Conservation (phyloP, 495 filamentous ascomycete genomes). For the Daldinia bambusicola region DNA sequence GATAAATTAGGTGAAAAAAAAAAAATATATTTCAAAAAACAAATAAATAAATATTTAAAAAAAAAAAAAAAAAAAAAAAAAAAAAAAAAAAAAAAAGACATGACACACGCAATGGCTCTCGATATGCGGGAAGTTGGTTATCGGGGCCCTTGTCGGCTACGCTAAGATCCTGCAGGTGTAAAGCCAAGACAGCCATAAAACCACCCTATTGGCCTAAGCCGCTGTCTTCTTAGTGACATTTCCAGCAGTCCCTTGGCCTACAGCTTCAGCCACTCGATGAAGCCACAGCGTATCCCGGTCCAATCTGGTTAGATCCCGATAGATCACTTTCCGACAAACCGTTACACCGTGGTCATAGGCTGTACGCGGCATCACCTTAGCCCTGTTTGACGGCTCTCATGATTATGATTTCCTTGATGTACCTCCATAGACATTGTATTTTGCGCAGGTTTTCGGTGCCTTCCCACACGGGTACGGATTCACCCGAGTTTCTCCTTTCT, state of each 20-base stretch:
- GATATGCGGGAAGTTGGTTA: conserved; percentile 38
- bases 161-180: conserved; percentile 41
- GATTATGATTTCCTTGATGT: conserved; percentile 42
- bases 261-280: conserved; percentile 34
- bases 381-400: conserved; percentile 34
- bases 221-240: conserved; percentile 27
- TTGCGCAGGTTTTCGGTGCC: conserved; percentile 2
- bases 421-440: conserved; percentile 40
- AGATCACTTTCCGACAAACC: conserved; percentile 36
- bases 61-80: too few relatives aligned
- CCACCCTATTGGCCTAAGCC: conserved; percentile 37
- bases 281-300: conserved; percentile 44
- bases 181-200: conserved; percentile 31
- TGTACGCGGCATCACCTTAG: conserved; percentile 29
- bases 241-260: conserved; percentile 16
- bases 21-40: too few relatives aligned
- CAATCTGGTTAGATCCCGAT: conserved; percentile 45
- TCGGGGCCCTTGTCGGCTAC: conserved; percentile 37
- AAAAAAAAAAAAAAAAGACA: conserved; percentile 26
- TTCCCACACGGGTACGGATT: conserved; percentile 18
- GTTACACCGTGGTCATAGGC: conserved; percentile 44
- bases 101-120: conserved; percentile 39
- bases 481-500: conserved; percentile 21
- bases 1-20: too few relatives aligned
- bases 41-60: too few relatives aligned